Percentiles rank a stretch among this genome's conserved stretches.
Evolutionary conservation across 1,284 basidiomycete genomes (phyloP).

Genomic region (Puccinia triticina): DNA sequence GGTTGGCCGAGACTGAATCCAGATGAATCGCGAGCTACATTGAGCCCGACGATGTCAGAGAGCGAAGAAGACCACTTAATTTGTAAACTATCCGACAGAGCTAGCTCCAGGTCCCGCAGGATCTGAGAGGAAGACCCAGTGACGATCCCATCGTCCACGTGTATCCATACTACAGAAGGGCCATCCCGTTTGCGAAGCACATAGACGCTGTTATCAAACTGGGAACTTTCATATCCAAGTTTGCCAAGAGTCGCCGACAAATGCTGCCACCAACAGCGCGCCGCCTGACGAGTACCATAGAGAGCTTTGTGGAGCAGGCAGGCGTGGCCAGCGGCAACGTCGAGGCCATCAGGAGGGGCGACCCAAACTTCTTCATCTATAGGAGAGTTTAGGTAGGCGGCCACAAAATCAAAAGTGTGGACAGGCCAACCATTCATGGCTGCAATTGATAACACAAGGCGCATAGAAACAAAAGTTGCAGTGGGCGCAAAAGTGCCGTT

Average conservation of each 20-base stretch:
- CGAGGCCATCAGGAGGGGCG: background rate
- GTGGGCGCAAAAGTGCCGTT: slow-evolving; percentile 7
- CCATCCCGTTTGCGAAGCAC: background rate
- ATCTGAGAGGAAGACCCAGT: background rate
- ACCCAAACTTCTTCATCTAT: background rate
- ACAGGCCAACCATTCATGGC: background rate
- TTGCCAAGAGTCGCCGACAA: background rate
- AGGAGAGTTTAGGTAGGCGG: background rate
- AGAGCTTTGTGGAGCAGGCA: slow-evolving; percentile 1
- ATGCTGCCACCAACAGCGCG: slow-evolving; percentile 20
- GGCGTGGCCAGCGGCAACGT: background rate
- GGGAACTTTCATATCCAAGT: background rate
- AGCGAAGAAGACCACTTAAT: slow-evolving; percentile 12
- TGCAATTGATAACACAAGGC: background rate
- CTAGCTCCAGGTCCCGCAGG: background rate
- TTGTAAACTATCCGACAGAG: background rate
- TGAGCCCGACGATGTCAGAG: background rate
- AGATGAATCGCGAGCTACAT: background rate
- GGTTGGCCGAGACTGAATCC: background rate
- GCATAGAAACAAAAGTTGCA: slow-evolving; percentile 5
- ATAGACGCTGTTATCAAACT: slow-evolving; percentile 22
- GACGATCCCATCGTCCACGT: slow-evolving; percentile 19
- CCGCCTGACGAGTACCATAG: slow-evolving; percentile 28
- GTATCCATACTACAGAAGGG: background rate
- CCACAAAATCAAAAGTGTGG: background rate